A percentile compares a stretch with the other conserved stretches of the same genome.
These are phyloP conservation scores for Pseudofabraea citricarpa DNA, from an alignment of 2,329 filamentous ascomycete genomes.

Conservation along the genomic window DNA sequence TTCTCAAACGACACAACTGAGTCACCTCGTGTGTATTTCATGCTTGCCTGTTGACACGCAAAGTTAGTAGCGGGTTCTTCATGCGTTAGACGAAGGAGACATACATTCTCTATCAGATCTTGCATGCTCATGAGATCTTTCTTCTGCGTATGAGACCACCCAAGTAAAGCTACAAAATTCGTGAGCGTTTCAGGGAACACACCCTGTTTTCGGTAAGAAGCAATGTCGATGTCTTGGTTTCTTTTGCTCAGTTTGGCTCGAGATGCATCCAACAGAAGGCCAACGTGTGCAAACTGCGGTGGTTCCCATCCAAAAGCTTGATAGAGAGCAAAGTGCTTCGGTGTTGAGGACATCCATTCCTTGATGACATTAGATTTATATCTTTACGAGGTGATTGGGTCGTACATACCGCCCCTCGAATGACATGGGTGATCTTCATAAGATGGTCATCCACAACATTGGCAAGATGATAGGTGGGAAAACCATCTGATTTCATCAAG, in stretches of 20 bases:
- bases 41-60: slow-evolving; percentile 54
- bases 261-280: slow-evolving; percentile 64
- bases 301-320: slow-evolving; percentile 70
- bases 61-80: not conserved
- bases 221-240: slow-evolving; percentile 59
- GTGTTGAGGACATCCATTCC: slow-evolving; percentile 96
- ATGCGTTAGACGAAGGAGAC: slow-evolving; percentile 19
- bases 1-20: slow-evolving; percentile 79
- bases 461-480: slow-evolving; percentile 93
- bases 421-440: slow-evolving; percentile 95
- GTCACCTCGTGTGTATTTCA: slow-evolving; percentile 89
- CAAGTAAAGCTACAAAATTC: slow-evolving; percentile 82
- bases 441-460: slow-evolving; percentile 95
- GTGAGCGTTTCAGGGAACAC: slow-evolving; percentile 59
- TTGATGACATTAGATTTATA: slow-evolving; percentile 25
- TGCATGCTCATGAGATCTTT: slow-evolving; percentile 68
- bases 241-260: slow-evolving; percentile 84
- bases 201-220: slow-evolving; percentile 48
- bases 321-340: slow-evolving; percentile 71
- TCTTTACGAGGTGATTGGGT: not conserved
- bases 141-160: slow-evolving; percentile 68
- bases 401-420: slow-evolving; percentile 68
- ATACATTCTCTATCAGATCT: slow-evolving; percentile 64
- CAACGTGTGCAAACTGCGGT: slow-evolving; percentile 76
- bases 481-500: slow-evolving; percentile 84